Conservation (phyloP, 306 rosid species). For the Ormosia emarginata region DNA sequence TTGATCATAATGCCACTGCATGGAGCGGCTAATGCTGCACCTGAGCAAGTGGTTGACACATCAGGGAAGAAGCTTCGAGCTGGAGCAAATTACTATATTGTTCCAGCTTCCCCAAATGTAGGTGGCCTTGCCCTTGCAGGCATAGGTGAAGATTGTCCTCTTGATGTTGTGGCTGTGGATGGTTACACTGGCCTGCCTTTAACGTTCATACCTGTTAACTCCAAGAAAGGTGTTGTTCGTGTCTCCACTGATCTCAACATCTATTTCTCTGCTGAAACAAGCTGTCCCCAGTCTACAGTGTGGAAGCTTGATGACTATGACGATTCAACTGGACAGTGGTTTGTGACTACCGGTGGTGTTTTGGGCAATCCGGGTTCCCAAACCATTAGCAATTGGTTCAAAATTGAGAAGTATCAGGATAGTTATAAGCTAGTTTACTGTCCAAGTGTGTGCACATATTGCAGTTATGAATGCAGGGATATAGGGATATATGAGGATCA, state of each 20-base stretch:
- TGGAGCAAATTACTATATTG: background rate
- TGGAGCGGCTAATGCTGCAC: slow-evolving; percentile 5
- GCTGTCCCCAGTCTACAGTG: slow-evolving; percentile 18
- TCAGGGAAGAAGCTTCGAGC: slow-evolving; percentile 15
- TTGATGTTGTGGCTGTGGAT: background rate
- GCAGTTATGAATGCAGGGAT: slow-evolving; percentile 40
- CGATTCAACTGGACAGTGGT: slow-evolving; percentile 11
- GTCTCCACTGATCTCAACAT: background rate
- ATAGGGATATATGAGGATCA: slow-evolving; percentile 5
- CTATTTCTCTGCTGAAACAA: slow-evolving; percentile 1
- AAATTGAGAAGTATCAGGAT: slow-evolving; percentile 36
- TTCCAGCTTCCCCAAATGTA: background rate
- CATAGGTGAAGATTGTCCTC: background rate
- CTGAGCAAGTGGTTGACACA: slow-evolving; percentile 36
- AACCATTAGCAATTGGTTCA: slow-evolving; percentile 38
- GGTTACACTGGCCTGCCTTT: background rate
- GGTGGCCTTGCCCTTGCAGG: background rate
- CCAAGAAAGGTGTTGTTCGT: background rate
- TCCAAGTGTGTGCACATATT: slow-evolving; percentile 41
- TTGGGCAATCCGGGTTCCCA: slow-evolving; percentile 23
- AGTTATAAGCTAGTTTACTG: slow-evolving; percentile 47
- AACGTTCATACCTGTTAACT: background rate
- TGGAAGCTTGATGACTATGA: slow-evolving; percentile 34
- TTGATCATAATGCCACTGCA: background rate
- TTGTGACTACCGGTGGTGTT: slow-evolving; percentile 29